These are phyloP conservation scores for Solanum chacoense DNA, from an alignment of 305 asterid genomes.

Conservation along the genomic window DNA sequence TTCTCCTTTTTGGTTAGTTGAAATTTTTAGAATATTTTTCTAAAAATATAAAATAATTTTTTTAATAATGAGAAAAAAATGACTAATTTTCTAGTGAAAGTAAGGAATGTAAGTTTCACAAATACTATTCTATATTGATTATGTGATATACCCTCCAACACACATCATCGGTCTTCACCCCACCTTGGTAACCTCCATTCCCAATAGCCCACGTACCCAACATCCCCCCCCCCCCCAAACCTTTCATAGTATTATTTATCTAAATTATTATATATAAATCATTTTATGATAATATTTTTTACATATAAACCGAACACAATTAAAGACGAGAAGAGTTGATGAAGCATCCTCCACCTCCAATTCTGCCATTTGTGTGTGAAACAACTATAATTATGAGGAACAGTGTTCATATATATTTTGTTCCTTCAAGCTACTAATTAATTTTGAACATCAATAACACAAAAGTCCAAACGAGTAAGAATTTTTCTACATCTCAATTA, in stretches of 20 bases:
- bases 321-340: not conserved
- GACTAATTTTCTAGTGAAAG: not conserved
- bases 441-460: not conserved
- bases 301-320: not conserved
- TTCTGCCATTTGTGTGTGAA: not conserved
- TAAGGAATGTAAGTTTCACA: accelerated
- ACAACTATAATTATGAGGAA: not conserved
- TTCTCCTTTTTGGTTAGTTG: not conserved
- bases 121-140: not conserved
- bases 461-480: not conserved
- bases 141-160: not conserved
- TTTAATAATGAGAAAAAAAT: not conserved
- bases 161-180: not conserved
- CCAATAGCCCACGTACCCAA: not conserved
- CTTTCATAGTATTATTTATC: not conserved
- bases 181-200: not conserved
- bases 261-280: not conserved
- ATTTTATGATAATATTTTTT: not conserved
- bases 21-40: not conserved
- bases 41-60: no score
- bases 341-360: not conserved
- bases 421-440: not conserved
- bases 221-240: not conserved
- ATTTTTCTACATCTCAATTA: not conserved
- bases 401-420: not conserved